Evolutionary conservation across 805 yeast species (phyloP), one percentile per base, ranked within the genome.

Genomic region (Yamadazyma olivae): DNA sequence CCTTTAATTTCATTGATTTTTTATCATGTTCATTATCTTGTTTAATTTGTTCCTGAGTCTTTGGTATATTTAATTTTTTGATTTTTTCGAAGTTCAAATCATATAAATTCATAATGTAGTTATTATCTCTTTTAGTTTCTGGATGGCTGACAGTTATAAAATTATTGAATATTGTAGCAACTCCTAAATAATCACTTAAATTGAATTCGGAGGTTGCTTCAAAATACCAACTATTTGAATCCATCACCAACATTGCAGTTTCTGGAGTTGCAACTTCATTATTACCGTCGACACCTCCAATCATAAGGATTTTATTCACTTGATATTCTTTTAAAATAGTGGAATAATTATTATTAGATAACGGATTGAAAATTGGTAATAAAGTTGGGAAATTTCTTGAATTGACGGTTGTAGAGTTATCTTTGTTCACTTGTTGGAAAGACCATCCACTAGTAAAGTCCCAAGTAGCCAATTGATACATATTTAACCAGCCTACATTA

Each of bases 401-500:
- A 42, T 75, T 77, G 1, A 83, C 63, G 8, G 45, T 41, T 6
- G 35, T 27, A 24, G 59, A 57, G 35, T 51, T 53, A 8, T 47
- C 43, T 17, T 44, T 38, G 1, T 49, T 53, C 1, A 63, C 49
- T 43, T 56, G 47, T 26, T 57, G 45, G 52, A 77, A 83, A 3
- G 84, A 71, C 95, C 95, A 86, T 0, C 73, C 73, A 6, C 84
- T 61, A 32, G 67, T 64, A 41, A 76, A 77, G 46, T 79, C 79
- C 85, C 89, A 83, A 2, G 81, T 56, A 0, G 93, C 91, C 14
- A 83, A 59, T 56, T 84, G 93, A 46, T 71, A 71, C 80, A 84
- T 75, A 43, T 76, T 74, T 23, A 83, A 74, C 88, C 90, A 83
- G 0, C 88, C 88, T 2, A 59, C 48, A 5, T 54, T 47, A 3